phyloP scores from a whole-genome alignment of 257 asterid species.

The Parsonsia alboflavescens region DNA sequence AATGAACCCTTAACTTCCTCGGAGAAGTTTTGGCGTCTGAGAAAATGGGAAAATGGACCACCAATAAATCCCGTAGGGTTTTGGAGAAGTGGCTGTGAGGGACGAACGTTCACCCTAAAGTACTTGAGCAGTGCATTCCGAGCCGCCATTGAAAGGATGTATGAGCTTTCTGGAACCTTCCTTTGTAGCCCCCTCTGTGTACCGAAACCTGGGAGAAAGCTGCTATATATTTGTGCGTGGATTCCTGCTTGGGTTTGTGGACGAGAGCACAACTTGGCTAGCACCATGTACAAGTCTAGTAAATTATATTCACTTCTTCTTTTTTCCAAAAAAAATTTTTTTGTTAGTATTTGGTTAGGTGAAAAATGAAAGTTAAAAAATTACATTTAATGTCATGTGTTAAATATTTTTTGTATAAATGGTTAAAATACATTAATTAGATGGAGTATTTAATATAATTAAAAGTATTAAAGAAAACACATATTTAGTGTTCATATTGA shows the following conservation, averaged over 20 bases:
- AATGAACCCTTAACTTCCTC: conserved; percentile 65
- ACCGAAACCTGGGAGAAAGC: background rate
- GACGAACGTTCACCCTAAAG: conserved; percentile 45
- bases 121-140: conserved; percentile 60
- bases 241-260: background rate
- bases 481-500: too few species aligned
- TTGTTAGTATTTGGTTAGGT: too few species aligned
- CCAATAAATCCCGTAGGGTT: conserved; percentile 26
- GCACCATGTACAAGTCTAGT: background rate
- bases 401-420: too few species aligned
- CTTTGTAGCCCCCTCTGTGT: background rate
- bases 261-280: background rate
- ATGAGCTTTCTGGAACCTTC: conserved; percentile 5
- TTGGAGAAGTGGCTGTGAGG: conserved; percentile 27
- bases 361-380: too few species aligned
- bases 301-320: background rate
- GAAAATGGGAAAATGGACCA: conserved; percentile 35
- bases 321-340: too few species aligned
- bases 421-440: too few species aligned
- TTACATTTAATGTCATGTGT: too few species aligned
- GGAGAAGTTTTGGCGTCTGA: conserved; percentile 52
- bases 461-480: too few species aligned
- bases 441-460: too few species aligned
- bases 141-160: conserved; percentile 44
- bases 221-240: background rate